phyloP scores from a whole-genome alignment of 495 filamentous ascomycete genomes.

The Hypoxylon fragiforme region DNA sequence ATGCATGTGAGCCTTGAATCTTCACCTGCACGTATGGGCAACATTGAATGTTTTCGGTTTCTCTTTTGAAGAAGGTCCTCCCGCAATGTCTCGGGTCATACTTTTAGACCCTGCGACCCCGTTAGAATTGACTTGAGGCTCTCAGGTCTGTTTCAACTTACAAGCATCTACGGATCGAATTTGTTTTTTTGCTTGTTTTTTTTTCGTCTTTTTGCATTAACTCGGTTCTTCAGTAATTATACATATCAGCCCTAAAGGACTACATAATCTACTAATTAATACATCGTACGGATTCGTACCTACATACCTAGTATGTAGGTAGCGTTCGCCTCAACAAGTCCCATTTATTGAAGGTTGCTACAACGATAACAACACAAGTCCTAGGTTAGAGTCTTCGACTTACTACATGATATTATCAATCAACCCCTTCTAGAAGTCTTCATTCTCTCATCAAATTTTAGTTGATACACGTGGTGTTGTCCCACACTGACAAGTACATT shows the following conservation, averaged over 20 bases:
- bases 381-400: neutral
- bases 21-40: slow-evolving; percentile 9
- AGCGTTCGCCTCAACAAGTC: too few species aligned
- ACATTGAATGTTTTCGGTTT: slow-evolving; percentile 19
- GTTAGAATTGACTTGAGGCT: slow-evolving; percentile 22
- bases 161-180: too few species aligned
- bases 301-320: too few species aligned
- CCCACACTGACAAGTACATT: slow-evolving; percentile 1
- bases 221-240: too few species aligned
- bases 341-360: too few species aligned
- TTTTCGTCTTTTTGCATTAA: too few species aligned
- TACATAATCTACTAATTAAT: too few species aligned
- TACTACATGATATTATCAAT: neutral
- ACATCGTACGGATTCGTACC: too few species aligned
- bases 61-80: slow-evolving; percentile 15
- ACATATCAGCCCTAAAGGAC: too few species aligned
- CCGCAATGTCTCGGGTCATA: slow-evolving; percentile 22
- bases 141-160: slow-evolving; percentile 31
- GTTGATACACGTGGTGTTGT: slow-evolving; percentile 24
- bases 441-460: slow-evolving; percentile 1
- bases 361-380: too few species aligned
- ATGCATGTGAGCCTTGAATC: too few species aligned
- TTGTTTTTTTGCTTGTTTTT: too few species aligned
- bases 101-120: slow-evolving; percentile 26
- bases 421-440: slow-evolving; percentile 5